A percentile compares a stretch with the other conserved stretches of the same genome.
Evolutionary conservation across 2,329 filamentous ascomycete genomes (phyloP).

Genomic region (Lizonia empirigonia): DNA sequence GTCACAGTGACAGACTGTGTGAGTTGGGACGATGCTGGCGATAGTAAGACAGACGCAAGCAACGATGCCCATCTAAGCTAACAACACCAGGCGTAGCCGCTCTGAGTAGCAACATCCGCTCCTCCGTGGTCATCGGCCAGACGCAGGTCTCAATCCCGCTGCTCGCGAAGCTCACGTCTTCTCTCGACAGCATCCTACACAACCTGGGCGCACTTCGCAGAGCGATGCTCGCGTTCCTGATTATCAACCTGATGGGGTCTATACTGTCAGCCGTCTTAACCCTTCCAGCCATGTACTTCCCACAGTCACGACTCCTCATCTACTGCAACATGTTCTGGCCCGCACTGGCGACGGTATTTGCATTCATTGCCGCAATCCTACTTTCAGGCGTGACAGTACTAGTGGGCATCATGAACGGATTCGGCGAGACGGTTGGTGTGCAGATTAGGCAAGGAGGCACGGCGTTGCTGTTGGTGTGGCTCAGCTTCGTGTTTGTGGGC

Average conservation of each 20-base stretch:
- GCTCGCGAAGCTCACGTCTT: constrained; percentile 13
- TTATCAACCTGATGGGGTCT: constrained; percentile 23
- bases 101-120: constrained; percentile 10
- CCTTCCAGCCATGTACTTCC: constrained; percentile 28
- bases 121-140: constrained; percentile 20
- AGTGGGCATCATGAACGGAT: constrained; percentile 1
- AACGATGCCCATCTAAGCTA: neutral
- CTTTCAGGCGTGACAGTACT: constrained; percentile 17
- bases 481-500: constrained; percentile 19
- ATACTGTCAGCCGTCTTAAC: constrained; percentile 17
- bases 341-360: constrained; percentile 11
- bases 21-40: constrained; percentile 15
- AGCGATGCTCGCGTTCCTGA: constrained; percentile 25
- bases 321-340: constrained; percentile 26
- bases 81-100: constrained; percentile 12
- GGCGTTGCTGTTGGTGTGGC: constrained; percentile 27
- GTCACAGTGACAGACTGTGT: constrained; percentile 14
- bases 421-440: constrained; percentile 20
- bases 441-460: constrained; percentile 15
- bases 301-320: constrained; percentile 28
- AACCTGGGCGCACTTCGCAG: constrained; percentile 11
- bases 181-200: constrained; percentile 6
- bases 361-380: constrained; percentile 24
- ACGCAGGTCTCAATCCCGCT: constrained; percentile 26
- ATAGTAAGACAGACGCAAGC: constrained; percentile 3